Conservation (phyloP, 140 eudicot species). For the Erigeron philadelphicus region DNA sequence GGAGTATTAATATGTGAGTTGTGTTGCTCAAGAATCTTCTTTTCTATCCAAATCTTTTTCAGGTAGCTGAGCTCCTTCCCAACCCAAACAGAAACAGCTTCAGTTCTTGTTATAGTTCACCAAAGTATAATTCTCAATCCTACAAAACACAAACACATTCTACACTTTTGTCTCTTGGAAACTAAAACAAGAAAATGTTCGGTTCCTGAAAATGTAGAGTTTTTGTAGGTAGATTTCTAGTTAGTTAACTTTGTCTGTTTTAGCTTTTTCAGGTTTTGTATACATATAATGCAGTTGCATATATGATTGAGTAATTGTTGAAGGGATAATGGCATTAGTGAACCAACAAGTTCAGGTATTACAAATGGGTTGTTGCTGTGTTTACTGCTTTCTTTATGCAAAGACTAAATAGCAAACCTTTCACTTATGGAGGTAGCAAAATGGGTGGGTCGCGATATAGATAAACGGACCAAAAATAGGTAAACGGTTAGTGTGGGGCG, state of each 20-base stretch:
- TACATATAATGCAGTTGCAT: not conserved
- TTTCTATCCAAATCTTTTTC: no score
- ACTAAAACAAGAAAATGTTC: no score
- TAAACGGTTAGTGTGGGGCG: not conserved
- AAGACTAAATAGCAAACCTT: not conserved
- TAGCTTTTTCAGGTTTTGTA: not conserved
- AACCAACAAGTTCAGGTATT: conserved; percentile 10
- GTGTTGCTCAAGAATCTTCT: no score
- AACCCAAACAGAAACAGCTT: no score
- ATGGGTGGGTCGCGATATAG: not conserved
- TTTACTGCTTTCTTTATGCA: not conserved
- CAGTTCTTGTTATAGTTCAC: no score
- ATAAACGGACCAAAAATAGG: not conserved
- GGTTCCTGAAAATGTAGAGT: not conserved
- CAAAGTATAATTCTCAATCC: no score
- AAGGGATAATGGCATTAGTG: conserved; percentile 20
- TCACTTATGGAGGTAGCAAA: not conserved
- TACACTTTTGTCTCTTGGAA: no score
- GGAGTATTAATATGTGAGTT: no score
- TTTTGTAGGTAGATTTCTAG: not conserved
- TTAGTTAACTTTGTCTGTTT: not conserved
- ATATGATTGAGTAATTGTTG: not conserved
- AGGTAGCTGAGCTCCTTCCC: no score
- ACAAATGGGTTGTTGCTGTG: not conserved
- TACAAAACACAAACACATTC: no score